Evolutionary conservation across 1,284 basidiomycete species (phyloP), one percentile per base, ranked within the genome.

Genomic region (Blastosporella zonata): DNA sequence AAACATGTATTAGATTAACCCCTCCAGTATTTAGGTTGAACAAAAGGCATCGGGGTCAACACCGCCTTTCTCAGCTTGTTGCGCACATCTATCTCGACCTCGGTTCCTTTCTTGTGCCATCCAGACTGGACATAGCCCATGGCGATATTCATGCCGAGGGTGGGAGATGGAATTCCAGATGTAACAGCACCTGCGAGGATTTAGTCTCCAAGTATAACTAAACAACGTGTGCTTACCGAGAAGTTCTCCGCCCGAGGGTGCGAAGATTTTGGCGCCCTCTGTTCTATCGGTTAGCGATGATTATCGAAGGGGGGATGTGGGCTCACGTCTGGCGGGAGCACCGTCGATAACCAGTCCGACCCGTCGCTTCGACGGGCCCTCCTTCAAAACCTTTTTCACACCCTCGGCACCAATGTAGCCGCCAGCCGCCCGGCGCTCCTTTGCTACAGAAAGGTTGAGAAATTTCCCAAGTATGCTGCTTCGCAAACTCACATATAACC

Each of bases 101-200:
- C 79, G 0, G 90, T 97, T 6, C 91, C 93, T 67, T 91, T 93
- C 72, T 95, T 97, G 73, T 97, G 93, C 67, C 78, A 81, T 0
- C 93, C 93, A 28, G 73, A 78, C 51, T 73, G 68, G 42, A 98
- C 81, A 62, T 97, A 96, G 0, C 86, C 96, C 96, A 99, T 99
- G 6, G 95, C 93, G 60, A 99, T 92, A 70, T 99, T 97, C 66
- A 87, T 84, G 2, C 83, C 84, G 1, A 95, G 72, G 1, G 93
- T 90, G 0, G 95, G 95, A 1, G 93, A 95, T 6, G 97, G 97
- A 53, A 98, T 97, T 43, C 96, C 96, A 0, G 93, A 97, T 0
- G 96, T 98, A 31, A 98, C 80, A 9, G 71, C 63, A 22, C 93
- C 89, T 82, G 34, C 6, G 18, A 25, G 27, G 12, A 12, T 6